Conservation (phyloP, 23 red algal species). For the Rhodosorus marinus region DNA sequence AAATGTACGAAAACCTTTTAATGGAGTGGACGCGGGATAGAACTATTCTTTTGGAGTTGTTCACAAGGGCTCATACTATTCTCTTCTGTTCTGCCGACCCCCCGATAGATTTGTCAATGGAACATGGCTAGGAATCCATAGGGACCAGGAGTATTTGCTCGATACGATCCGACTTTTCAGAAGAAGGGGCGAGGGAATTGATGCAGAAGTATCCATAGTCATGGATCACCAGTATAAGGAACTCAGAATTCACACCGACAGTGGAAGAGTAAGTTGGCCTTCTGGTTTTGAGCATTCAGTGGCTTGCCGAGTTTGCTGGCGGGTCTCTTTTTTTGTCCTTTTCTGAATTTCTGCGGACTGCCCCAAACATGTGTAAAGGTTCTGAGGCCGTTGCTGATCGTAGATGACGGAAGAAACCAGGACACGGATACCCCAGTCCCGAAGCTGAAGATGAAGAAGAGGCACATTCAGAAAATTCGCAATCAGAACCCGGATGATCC, state of each 20-base stretch:
- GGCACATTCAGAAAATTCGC: constrained; percentile 19
- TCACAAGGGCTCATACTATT: no score
- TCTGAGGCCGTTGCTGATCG: no score
- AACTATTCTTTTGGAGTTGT: neutral
- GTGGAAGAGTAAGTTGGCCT: no score
- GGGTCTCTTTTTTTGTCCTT: no score
- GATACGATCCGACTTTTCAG: constrained; percentile 43
- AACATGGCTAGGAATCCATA: constrained; percentile 84
- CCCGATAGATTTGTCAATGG: no score
- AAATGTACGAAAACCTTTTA: constrained; percentile 43
- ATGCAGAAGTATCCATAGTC: constrained; percentile 83
- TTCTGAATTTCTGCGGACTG: no score
- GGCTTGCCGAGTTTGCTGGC: no score
- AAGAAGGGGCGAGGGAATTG: constrained; percentile 52
- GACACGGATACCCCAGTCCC: no score
- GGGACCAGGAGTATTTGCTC: constrained; percentile 30
- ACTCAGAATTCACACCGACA: constrained; percentile 85
- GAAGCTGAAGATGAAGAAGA: constrained; percentile 47
- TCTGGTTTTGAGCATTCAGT: no score
- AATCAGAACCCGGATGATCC: constrained; percentile 18
- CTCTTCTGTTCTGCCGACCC: no score
- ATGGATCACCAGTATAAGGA: constrained; percentile 69
- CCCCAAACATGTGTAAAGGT: no score
- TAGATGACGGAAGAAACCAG: no score
- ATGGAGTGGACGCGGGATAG: neutral